Base-by-base conservation (phyloP, 2,329 filamentous ascomycete genomes). In the Phyllachora maydis region DNA sequence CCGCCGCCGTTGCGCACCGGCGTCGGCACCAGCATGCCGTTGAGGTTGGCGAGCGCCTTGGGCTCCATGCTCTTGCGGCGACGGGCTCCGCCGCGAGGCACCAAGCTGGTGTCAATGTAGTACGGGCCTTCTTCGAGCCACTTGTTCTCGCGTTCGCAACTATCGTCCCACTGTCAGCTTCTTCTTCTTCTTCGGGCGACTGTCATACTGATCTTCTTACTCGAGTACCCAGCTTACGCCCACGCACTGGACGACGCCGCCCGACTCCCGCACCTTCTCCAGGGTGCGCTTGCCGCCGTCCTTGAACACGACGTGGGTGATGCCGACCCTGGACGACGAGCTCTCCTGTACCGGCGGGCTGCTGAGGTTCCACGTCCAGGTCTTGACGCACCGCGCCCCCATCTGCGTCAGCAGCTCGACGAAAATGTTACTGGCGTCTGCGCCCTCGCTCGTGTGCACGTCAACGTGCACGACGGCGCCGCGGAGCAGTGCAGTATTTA, bases 221-320 rank as follows among this genome's bases (percentile, higher is more conserved):
- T 91, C 79, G 31, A 91, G 59, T 26, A 88, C 75, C 79, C 81
- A 92, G 33, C 70, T 71, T 22, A 90, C 75, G 23, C 81, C 81
- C 26, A 92, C 79, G 47, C 81, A 90, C 35, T 78, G 70, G 18
- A 92, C 76, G 15, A 77, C 56, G 5, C 78, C 78, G 9, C 64
- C 59, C 18, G 65, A 70, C 35, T 73, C 63, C 27, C 68, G 59
- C 5, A 85, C 73, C 47, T 82, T 90, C 40, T 90, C 73, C 33
- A 92, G 48, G 1, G 81, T 91, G 14, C 72, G 59, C 38, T 73
- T 71, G 19, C 70, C 70, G 21, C 82, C 82, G 39, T 91, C 82
- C 44, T 91, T 92, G 55, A 71, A 92, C 5, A 92, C 67, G 6
- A 92, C 76, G 39, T 92, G 82, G 0, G 81, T 91, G 36, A 91